Percentiles rank a stretch among this genome's conserved stretches.
Evolutionary conservation across 306 rosid species (phyloP).

Genomic region (Fagus crenata): DNA sequence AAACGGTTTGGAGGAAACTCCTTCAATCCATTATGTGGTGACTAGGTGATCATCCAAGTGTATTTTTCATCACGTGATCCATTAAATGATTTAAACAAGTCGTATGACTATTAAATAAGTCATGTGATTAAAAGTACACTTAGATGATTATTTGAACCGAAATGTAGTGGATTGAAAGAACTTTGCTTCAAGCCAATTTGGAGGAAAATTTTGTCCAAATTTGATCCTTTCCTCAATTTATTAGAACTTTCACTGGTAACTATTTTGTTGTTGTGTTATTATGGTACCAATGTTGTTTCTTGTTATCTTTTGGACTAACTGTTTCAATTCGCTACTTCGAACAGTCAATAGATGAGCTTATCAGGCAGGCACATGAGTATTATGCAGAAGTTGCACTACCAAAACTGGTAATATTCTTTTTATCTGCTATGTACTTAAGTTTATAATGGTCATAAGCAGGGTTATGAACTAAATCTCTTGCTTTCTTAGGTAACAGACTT

Average conservation of each 20-base stretch:
- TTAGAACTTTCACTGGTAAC: background rate
- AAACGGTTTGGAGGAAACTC: too few species aligned
- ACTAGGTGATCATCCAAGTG: too few species aligned
- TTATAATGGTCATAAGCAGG: slow-evolving; percentile 15
- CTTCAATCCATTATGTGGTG: too few species aligned
- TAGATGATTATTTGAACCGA: too few species aligned
- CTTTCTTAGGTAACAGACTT: slow-evolving; percentile 77
- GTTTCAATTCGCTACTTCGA: slow-evolving; percentile 33
- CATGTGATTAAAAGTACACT: too few species aligned
- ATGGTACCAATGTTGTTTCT: background rate
- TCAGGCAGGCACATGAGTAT: slow-evolving; percentile 66
- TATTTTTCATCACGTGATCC: too few species aligned
- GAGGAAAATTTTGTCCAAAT: too few species aligned
- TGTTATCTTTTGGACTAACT: slow-evolving; percentile 20
- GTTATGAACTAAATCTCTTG: slow-evolving; percentile 33
- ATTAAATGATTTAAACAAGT: too few species aligned
- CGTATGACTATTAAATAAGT: too few species aligned
- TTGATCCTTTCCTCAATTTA: background rate
- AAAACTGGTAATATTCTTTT: slow-evolving; percentile 69
- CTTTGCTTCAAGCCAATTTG: too few species aligned
- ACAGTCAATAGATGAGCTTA: slow-evolving; percentile 82
- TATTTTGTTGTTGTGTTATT: background rate
- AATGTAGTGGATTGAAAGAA: too few species aligned
- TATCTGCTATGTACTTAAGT: slow-evolving; percentile 5
- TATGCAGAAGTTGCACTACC: slow-evolving; percentile 90